Conservation (phyloP, 2,329 filamentous ascomycete genomes). For the Spiromastix sp. region DNA sequence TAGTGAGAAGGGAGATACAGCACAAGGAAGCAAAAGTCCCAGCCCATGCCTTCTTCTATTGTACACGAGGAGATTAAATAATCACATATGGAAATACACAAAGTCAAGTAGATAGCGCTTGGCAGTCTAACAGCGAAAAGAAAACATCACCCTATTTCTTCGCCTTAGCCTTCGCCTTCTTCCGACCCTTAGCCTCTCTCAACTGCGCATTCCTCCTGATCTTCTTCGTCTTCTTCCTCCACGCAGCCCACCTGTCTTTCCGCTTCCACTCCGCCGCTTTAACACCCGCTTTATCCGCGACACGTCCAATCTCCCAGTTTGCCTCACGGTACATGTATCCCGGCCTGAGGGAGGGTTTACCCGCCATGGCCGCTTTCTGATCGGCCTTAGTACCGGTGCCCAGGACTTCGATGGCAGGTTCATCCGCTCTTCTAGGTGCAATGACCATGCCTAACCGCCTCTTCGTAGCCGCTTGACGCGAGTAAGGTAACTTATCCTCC, state of each 20-base stretch:
- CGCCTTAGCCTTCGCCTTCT: constrained; percentile 25
- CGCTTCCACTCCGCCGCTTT: constrained; percentile 46
- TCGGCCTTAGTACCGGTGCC: constrained; percentile 9
- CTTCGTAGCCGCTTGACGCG: constrained; percentile 60
- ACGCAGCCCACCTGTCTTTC: constrained; percentile 53
- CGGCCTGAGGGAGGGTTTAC: constrained; percentile 34
- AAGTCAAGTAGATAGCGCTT: no score
- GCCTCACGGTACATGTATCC: constrained; percentile 56
- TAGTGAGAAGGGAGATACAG: no score
- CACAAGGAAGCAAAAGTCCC: no score
- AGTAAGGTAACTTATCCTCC: constrained; percentile 67
- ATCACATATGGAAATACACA: no score
- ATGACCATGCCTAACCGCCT: constrained; percentile 66
- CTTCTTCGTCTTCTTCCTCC: constrained; percentile 48
- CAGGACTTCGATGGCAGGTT: constrained; percentile 8
- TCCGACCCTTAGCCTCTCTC: constrained; percentile 42
- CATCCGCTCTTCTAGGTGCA: constrained; percentile 25
- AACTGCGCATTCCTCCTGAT: constrained; percentile 42
- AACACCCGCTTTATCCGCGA: constrained; percentile 50
- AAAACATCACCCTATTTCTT: constrained; percentile 19
- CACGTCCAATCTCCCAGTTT: constrained; percentile 58
- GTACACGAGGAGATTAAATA: no score
- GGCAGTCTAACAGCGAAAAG: no score
- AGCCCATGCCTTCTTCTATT: no score
- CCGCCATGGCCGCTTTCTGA: constrained; percentile 14